Base-by-base conservation (phyloP, 2,329 filamentous ascomycete genomes). In the Talaromyces albobiverticillius region DNA sequence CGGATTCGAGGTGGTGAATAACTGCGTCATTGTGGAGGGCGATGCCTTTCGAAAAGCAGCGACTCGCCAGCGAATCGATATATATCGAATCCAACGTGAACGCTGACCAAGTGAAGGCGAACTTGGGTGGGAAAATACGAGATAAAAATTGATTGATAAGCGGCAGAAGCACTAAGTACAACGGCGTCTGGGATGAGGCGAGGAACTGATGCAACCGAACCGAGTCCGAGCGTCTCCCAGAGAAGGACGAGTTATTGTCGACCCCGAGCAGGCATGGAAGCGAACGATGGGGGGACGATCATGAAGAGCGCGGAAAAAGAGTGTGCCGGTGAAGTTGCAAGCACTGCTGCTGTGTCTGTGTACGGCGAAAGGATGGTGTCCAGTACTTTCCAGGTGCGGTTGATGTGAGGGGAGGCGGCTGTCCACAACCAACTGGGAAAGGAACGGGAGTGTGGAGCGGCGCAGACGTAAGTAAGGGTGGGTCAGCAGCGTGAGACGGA, bases 21-120 rank as follows among this genome's bases (percentile, higher is more conserved):
- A 65, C 61, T 76, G 72, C 56, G 73, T 76, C 73, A 75, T 76
- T 56, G 59, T 64, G 61, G 42, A 47, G 18, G 53, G 16, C 14
- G 36, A n/a, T n/a, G n/a, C n/a, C n/a, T n/a, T 32, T 41, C 16
- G 25, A 32, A 40, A 18, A n/a, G n/a, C n/a, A 42, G 14, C 20
- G 26, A 51, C 38, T 22, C 13, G 42, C 41, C 49, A 45, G 40
- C 49, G 29, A 23, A 22, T 38, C 20, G 31, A 22, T 52, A 13
- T 46, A 23, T 46, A 29, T 18, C 16, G 11, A 29, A 29, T 29
- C 10, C 5, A 29, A 10, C 5, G 26, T 4, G 16, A 16, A 52
- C 11, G 31, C 36, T 51, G n/a, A n/a, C n/a, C n/a, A n/a, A n/a
- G n/a, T n/a, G 32, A n/a, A 29, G 31, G 8, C 18, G 38, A 40